Evolutionary conservation across 208 protist species (phyloP).

Genomic region (Acanthamoeba healyi): DNA sequence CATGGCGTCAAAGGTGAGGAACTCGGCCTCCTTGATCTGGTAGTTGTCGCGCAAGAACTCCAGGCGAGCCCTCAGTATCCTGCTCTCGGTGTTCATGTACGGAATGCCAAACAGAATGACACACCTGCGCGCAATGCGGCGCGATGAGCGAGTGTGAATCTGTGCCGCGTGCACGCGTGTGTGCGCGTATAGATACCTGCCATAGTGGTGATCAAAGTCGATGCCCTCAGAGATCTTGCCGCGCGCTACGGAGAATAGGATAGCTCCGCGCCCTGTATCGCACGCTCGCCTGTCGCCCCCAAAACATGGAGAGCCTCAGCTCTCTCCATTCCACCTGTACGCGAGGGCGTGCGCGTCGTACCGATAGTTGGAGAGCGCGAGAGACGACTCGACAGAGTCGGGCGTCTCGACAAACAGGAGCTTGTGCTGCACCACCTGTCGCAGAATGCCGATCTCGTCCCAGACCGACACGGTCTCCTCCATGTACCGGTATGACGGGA

Average conservation of each 20-base stretch:
- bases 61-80: conserved; percentile 73
- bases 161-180: background rate
- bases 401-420: conserved; percentile 99
- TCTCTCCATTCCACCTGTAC: background rate
- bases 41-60: conserved; percentile 97
- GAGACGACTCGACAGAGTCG: conserved; percentile 96
- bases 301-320: background rate
- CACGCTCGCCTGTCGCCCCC: conserved; percentile 90
- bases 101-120: conserved; percentile 98
- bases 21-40: conserved; percentile 97
- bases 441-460: conserved; percentile 95
- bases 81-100: conserved; percentile 93
- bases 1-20: conserved; percentile 99
- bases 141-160: background rate
- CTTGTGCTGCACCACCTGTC: conserved; percentile 96
- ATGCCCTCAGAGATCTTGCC: conserved; percentile 97
- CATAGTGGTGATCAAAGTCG: conserved; percentile 99
- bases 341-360: conserved; percentile 42
- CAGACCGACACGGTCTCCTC: conserved; percentile 89
- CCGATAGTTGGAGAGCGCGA: conserved; percentile 98
- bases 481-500: conserved; percentile 94
- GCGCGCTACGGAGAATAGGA: conserved; percentile 98
- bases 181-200: conserved; percentile 84
- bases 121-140: conserved; percentile 47
- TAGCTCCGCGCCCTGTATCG: conserved; percentile 97